Evolutionary conservation across 1,284 basidiomycete species (phyloP).

Genomic region (Heterobasidion occidentale): DNA sequence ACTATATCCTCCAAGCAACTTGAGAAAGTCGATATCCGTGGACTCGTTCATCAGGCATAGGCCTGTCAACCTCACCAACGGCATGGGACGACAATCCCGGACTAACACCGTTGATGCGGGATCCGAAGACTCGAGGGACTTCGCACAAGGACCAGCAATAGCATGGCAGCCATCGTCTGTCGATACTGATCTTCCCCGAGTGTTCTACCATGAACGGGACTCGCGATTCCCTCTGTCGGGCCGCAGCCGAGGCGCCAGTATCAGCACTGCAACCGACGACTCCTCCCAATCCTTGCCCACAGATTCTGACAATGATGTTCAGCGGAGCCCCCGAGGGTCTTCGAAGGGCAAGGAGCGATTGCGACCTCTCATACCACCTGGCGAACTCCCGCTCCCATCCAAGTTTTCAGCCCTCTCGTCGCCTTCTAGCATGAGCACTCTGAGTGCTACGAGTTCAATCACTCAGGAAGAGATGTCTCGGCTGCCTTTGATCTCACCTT

Average conservation of each 20-base stretch:
- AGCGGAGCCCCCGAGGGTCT: neutral
- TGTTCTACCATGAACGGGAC: constrained; percentile 23
- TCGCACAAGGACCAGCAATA: neutral
- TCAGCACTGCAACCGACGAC: constrained; percentile 37
- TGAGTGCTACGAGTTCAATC: constrained; percentile 20
- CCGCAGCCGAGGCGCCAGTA: constrained; percentile 46
- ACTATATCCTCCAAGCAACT: constrained; percentile 25
- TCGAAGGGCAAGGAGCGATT: constrained; percentile 26
- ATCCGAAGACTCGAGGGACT: constrained; percentile 2
- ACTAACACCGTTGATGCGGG: neutral
- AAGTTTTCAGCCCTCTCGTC: constrained; percentile 35
- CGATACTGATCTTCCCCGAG: constrained; percentile 22
- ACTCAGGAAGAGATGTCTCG: constrained; percentile 30
- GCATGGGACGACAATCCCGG: constrained; percentile 19
- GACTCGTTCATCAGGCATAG: constrained; percentile 58
- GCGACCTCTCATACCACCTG: constrained; percentile 33
- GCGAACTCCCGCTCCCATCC: constrained; percentile 48
- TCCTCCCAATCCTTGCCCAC: constrained; percentile 28
- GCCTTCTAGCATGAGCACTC: constrained; percentile 32
- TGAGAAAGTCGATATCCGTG: constrained; percentile 67
- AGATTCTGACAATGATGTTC: constrained; percentile 44
- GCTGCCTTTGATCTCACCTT: constrained; percentile 15
- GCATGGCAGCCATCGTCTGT: constrained; percentile 12
- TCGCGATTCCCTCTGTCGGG: constrained; percentile 25
- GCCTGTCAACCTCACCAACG: constrained; percentile 14